Percentiles rank a stretch among this genome's conserved stretches.
Evolutionary conservation across 345 rosid genomes (phyloP).

Genomic region (Dimocarpus longan): DNA sequence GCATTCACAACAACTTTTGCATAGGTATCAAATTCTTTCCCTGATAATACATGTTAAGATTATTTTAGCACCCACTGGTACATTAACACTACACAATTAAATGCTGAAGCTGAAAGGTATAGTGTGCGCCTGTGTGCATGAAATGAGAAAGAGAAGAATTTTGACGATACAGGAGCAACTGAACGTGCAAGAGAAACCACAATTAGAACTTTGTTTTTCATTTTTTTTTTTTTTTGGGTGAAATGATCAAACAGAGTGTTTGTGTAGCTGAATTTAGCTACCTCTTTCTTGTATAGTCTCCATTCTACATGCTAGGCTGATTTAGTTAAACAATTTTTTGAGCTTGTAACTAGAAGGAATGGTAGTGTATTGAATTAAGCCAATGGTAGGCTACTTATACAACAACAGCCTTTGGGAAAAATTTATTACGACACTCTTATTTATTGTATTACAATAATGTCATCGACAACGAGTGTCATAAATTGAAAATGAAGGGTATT

Average conservation of each 20-base stretch:
- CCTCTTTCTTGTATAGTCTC: background rate
- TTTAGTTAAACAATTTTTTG: background rate
- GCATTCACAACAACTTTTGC: conserved; percentile 95
- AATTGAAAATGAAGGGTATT: background rate
- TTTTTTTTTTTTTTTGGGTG: no score
- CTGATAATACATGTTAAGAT: conserved; percentile 35
- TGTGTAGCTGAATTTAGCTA: no score
- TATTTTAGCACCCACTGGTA: background rate
- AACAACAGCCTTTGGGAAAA: no score
- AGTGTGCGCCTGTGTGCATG: background rate
- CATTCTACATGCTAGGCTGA: background rate
- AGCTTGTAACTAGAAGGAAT: background rate
- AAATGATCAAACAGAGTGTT: no score
- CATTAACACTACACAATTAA: background rate
- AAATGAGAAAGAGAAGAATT: background rate
- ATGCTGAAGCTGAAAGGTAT: conserved; percentile 10
- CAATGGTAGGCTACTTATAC: background rate
- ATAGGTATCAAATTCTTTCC: conserved; percentile 78
- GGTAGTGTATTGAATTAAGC: background rate
- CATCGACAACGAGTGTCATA: no score
- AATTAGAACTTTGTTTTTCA: background rate
- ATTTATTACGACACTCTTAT: no score
- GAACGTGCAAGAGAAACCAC: background rate
- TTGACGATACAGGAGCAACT: background rate
- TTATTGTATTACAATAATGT: no score